phyloP scores from a whole-genome alignment of 768 basidiomycete species.

The Mycena rosella region DNA sequence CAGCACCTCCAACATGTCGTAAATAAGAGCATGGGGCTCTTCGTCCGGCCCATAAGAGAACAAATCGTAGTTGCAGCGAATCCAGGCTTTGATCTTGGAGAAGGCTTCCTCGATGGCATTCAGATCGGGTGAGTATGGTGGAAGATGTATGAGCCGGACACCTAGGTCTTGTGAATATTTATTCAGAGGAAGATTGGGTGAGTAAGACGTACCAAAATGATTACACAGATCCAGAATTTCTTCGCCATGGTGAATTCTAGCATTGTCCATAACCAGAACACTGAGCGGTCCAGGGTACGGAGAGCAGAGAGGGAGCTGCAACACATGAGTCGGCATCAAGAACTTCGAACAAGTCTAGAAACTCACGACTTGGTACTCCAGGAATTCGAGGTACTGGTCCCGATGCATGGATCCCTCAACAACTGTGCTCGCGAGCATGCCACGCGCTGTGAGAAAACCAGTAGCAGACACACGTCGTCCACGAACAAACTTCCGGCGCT shows the following conservation, averaged over 20 bases:
- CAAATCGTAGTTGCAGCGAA: conserved; percentile 34
- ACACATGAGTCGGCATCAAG: background rate
- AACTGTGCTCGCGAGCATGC: conserved; percentile 1
- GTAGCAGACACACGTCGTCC: background rate
- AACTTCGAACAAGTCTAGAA: no score
- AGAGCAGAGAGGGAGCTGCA: no score
- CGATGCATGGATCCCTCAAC: conserved; percentile 25
- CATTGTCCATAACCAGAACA: no score
- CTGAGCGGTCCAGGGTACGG: no score
- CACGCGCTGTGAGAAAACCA: background rate
- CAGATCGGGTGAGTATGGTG: conserved; percentile 55
- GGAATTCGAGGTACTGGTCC: conserved; percentile 11
- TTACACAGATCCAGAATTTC: conserved; percentile 10
- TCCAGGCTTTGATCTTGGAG: conserved; percentile 50
- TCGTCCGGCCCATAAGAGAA: conserved; percentile 14
- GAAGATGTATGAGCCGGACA: conserved; percentile 46
- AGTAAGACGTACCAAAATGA: background rate
- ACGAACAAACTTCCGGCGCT: conserved; percentile 1
- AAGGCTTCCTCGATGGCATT: conserved; percentile 58
- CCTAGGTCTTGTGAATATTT: conserved; percentile 27
- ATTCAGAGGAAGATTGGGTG: no score
- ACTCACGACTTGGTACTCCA: conserved; percentile 11
- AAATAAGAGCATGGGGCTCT: conserved; percentile 36
- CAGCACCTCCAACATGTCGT: conserved; percentile 36
- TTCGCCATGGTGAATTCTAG: conserved; percentile 1